phyloP scores from a whole-genome alignment of 371 early-diverging fungal genomes.

The Lichtheimia ramosa region DNA sequence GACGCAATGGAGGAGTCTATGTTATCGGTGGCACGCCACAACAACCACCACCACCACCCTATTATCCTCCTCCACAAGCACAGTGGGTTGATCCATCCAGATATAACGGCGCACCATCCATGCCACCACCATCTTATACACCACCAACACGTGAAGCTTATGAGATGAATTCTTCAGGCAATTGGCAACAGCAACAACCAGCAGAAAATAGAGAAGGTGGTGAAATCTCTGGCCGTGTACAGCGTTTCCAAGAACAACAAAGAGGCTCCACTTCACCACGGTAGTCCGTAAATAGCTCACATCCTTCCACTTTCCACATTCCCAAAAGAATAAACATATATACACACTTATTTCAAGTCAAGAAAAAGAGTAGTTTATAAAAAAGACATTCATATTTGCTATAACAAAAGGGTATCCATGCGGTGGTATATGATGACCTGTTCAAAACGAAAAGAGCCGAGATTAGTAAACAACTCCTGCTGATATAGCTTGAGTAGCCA shows the following conservation, averaged over 20 bases:
- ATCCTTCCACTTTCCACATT: no score
- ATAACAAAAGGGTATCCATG: background rate
- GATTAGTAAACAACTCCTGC: no score
- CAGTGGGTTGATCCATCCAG: conserved; percentile 55
- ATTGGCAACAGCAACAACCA: conserved; percentile 6
- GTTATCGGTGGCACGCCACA: conserved; percentile 20
- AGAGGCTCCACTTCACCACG: background rate
- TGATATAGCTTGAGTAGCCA: background rate
- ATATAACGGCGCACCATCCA: conserved; percentile 50
- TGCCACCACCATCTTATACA: conserved; percentile 22
- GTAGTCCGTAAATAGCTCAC: no score
- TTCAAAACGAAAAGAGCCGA: no score
- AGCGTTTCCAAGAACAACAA: conserved; percentile 7
- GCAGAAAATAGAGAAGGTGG: conserved; percentile 3
- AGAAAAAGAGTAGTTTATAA: no score
- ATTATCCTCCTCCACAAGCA: conserved; percentile 25
- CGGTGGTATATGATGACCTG: background rate
- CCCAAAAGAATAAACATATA: no score
- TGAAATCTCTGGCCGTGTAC: conserved; percentile 9
- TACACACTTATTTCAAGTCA: no score
- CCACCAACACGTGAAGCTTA: conserved; percentile 13
- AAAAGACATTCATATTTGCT: no score
- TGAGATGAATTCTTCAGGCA: conserved; percentile 23
- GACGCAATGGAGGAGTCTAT: conserved; percentile 16
- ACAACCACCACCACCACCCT: conserved; percentile 17